Evolutionary conservation across 2,329 filamentous ascomycete species (phyloP).

Genomic region (Orbilia oligospora): DNA sequence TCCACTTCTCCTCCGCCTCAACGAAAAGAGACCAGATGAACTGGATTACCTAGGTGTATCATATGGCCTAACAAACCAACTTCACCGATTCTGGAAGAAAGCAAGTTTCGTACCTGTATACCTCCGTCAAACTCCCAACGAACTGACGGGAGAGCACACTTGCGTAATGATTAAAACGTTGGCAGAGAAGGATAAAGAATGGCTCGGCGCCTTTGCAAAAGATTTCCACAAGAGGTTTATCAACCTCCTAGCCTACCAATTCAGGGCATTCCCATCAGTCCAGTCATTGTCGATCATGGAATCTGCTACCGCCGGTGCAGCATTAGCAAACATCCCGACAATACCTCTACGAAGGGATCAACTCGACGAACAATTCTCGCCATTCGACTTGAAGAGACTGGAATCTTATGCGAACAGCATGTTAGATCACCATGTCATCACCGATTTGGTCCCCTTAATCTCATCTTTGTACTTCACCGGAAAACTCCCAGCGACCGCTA

Average conservation of each 20-base stretch:
- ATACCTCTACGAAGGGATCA: constrained; percentile 78
- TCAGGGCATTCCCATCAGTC: constrained; percentile 82
- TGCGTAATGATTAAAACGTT: constrained; percentile 96
- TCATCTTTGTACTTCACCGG: constrained; percentile 88
- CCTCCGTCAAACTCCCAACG: constrained; percentile 93
- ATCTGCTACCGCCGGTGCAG: constrained; percentile 81
- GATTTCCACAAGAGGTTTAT: constrained; percentile 98
- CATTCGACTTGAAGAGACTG: constrained; percentile 93
- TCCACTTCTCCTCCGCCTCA: constrained; percentile 88
- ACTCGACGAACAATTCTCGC: constrained; percentile 83
- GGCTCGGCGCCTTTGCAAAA: constrained; percentile 90
- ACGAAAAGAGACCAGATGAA: constrained; percentile 81
- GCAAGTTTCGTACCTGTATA: constrained; percentile 90
- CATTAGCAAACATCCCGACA: constrained; percentile 71
- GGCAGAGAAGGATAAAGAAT: constrained; percentile 78
- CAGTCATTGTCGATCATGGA: constrained; percentile 90
- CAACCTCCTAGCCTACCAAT: constrained; percentile 90
- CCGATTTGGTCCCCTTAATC: constrained; percentile 89
- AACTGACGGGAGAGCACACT: constrained; percentile 96
- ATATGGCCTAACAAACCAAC: constrained; percentile 86
- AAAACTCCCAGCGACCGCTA: constrained; percentile 77
- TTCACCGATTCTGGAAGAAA: constrained; percentile 98
- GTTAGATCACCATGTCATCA: constrained; percentile 96
- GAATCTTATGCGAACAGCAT: constrained; percentile 97
- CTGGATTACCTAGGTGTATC: constrained; percentile 97